Evolutionary conservation across 75 land plant genomes (phyloP).

Genomic region (Pinus tabuliformis): DNA sequence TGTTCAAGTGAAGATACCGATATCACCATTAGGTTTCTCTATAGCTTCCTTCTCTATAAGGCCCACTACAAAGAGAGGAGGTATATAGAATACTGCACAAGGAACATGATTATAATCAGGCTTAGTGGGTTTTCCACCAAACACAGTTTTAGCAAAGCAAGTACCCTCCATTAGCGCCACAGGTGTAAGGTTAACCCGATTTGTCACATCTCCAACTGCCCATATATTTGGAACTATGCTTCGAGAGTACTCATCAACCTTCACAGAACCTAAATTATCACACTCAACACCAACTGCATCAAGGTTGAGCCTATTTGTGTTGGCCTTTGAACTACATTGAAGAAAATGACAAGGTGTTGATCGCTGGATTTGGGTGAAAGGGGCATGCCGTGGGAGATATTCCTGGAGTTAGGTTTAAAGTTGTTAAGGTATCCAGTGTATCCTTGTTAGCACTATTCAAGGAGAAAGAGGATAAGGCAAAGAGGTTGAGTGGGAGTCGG

Average conservation of each 20-base stretch:
- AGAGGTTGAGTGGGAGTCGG: no score
- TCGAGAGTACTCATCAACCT: conserved; percentile 90
- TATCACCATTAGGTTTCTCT: conserved; percentile 70
- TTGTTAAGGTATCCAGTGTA: no score
- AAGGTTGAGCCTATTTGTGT: no score
- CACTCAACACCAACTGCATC: no score
- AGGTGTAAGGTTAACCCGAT: conserved; percentile 91
- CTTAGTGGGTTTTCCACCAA: conserved; percentile 75
- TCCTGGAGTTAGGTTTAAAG: no score
- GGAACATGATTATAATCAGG: conserved; percentile 81
- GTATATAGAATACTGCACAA: conserved; percentile 88
- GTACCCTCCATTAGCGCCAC: conserved; percentile 96
- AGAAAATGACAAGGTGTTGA: no score
- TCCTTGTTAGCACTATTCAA: no score
- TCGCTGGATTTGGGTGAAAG: no score
- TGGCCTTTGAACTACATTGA: no score
- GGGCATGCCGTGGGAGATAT: no score
- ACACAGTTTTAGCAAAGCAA: conserved; percentile 91
- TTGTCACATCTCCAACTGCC: conserved; percentile 98
- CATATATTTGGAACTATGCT: conserved; percentile 87
- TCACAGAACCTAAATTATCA: no score
- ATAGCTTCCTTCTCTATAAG: conserved; percentile 82
- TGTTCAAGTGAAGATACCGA: conserved; percentile 72
- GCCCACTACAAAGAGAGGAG: conserved; percentile 94
- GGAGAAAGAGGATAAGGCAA: no score